phyloP scores from a whole-genome alignment of 2,329 filamentous ascomycete genomes.

The Dactylellina leptospora region DNA sequence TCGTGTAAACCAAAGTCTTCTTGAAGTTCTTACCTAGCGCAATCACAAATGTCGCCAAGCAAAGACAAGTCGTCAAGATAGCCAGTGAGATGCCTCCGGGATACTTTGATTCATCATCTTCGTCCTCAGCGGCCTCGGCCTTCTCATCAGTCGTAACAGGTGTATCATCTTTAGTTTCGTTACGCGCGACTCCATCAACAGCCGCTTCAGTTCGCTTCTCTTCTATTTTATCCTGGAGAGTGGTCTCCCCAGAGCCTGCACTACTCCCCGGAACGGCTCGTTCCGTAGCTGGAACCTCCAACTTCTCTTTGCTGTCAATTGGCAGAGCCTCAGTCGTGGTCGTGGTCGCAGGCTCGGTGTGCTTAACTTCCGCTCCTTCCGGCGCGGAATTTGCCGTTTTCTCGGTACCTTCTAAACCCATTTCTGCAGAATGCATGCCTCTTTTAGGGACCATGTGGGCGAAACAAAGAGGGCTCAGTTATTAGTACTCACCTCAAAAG shows the following conservation, averaged over 20 bases:
- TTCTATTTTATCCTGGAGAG: slow-evolving; percentile 23
- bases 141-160: slow-evolving; percentile 28
- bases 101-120: slow-evolving; percentile 50
- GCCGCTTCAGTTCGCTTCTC: slow-evolving; percentile 7
- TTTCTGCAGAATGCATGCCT: slow-evolving; percentile 52
- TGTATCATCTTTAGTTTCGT: slow-evolving; percentile 18
- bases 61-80: slow-evolving; percentile 43
- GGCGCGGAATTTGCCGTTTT: slow-evolving; percentile 51
- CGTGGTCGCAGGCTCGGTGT: slow-evolving; percentile 1
- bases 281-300: slow-evolving; percentile 23
- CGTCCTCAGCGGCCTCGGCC: slow-evolving; percentile 11
- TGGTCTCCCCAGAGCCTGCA: slow-evolving; percentile 32
- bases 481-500: slow-evolving; percentile 31
- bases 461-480: slow-evolving; percentile 13
- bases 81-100: slow-evolving; percentile 31
- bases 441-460: slow-evolving; percentile 24
- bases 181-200: neutral
- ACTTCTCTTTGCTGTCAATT: slow-evolving; percentile 22
- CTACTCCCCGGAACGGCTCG: slow-evolving; percentile 37
- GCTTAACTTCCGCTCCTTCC: slow-evolving; percentile 43
- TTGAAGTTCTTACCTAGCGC: slow-evolving; percentile 22
- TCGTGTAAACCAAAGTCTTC: neutral
- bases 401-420: slow-evolving; percentile 51
- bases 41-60: slow-evolving; percentile 48
- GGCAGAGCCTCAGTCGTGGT: slow-evolving; percentile 15